Evolutionary conservation across 805 yeast genomes (phyloP), one percentile per base, ranked within the genome.

Genomic region (Saturnispora gosingensis): DNA sequence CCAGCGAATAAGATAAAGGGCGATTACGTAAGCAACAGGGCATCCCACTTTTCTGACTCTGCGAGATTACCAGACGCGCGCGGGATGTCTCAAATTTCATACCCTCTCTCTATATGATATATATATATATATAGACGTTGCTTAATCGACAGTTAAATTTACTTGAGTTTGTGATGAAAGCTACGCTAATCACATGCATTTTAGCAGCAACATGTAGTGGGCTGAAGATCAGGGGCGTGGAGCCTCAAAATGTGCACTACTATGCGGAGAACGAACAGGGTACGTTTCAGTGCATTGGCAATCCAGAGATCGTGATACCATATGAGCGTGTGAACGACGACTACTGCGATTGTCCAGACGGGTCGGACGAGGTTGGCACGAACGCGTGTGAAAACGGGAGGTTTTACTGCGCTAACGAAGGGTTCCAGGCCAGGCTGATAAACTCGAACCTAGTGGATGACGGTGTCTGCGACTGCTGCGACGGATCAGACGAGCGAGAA

Each of bases 391-490:
- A 66, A 16, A 54, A 67, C 50, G 61, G 70, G 13, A 48, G 58
- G 45, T 90, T 88, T 61, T 89, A 80, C 65, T 91, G 99, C 68
- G 77, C 67, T 8, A 93, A 93, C 61, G 71, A 74, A 47, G 96
- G 96, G 3, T 84, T 79, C 57, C 60, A 74, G 4, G 79, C 89
- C 0, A 72, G 73, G 9, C 77, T 72, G 56, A 75, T 93, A 13
- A 83, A 88, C 5, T 74, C 82, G 7, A 78, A 72, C 59, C 76
- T 81, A 53, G 85, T 93, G 16, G 81, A 83, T 59, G 99, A 93
- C 67, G 97, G 97, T 0, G 81, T 83, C 2, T 93, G 99, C 69
- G 99, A 93, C 64, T 93, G 99, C 67, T 93, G 99, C 67, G 99
- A 93, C 68, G 98, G 99, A 8, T 77, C 88, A 1, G 99, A 93